These are phyloP conservation scores for Flammula alnicola DNA, from an alignment of 1,284 basidiomycete genomes.

Conservation along the genomic window DNA sequence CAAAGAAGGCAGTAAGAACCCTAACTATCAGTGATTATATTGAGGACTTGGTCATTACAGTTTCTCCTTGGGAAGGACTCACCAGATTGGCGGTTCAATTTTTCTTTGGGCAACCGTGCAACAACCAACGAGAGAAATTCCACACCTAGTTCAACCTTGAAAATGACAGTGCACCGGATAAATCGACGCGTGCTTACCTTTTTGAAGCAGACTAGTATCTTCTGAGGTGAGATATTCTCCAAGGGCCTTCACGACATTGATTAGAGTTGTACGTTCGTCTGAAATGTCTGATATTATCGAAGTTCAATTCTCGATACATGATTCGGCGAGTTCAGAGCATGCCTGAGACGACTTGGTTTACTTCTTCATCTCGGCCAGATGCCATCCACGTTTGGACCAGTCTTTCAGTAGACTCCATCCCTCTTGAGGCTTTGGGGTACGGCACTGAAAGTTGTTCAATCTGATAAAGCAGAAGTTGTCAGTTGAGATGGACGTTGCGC, in stretches of 20 bases:
- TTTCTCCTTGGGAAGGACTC: slow-evolving; percentile 28
- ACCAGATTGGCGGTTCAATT: slow-evolving; percentile 86
- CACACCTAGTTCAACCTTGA: slow-evolving; percentile 57
- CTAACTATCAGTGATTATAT: slow-evolving; percentile 58
- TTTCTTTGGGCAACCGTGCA: slow-evolving; percentile 59
- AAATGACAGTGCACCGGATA: slow-evolving; percentile 11
- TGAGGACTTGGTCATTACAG: not conserved
- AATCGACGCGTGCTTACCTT: slow-evolving; percentile 53
- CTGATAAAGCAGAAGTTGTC: no score
- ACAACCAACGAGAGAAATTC: slow-evolving; percentile 75
- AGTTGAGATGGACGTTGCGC: no score
- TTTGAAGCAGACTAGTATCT: slow-evolving; percentile 77
- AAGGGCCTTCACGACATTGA: slow-evolving; percentile 86
- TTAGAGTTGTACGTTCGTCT: slow-evolving; percentile 61
- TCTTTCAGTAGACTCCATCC: slow-evolving; percentile 46
- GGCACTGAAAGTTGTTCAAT: not conserved
- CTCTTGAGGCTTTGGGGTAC: not conserved
- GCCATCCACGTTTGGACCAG: slow-evolving; percentile 78
- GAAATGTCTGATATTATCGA: slow-evolving; percentile 61
- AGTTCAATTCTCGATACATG: slow-evolving; percentile 18
- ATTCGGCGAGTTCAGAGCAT: slow-evolving; percentile 24
- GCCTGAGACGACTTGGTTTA: slow-evolving; percentile 66
- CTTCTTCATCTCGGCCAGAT: slow-evolving; percentile 61
- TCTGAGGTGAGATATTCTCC: slow-evolving; percentile 89
- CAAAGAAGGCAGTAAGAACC: slow-evolving; percentile 84